Evolutionary conservation across 345 rosid species (phyloP), one percentile per base, ranked within the genome.

Genomic region (Bruguiera gymnorhiza): DNA sequence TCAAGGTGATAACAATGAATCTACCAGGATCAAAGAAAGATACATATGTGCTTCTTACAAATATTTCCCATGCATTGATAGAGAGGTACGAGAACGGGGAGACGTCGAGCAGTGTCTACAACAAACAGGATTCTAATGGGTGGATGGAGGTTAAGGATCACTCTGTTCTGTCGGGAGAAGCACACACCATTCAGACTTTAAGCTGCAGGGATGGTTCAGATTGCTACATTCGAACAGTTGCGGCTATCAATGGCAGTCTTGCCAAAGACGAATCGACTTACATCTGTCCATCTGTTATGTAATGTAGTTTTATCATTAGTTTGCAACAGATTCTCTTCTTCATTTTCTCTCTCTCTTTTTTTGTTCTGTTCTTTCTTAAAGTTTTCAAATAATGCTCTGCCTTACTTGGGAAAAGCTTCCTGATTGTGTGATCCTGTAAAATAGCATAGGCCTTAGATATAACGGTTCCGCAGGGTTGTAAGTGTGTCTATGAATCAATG

Each of bases 101-200:
- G 15, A 20, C 56, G 8, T 29, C 62, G 8, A 66, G 82, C 18
- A 60, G 61, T n/a, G 58, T 81, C 71, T 21, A 43, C 36, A 91
- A 85, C 56, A 68, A 60, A 36, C 96, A 91, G 81, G 78, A 64
- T 48, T 84, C 90, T 6, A 70, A 62, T 0, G 98, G 98, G n/a
- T 84, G 97, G 96, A 88, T 94, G 86, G 72, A 86, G 83, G 87
- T 89, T 62, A 81, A 74, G 84, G 97, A 82, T 78, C 96, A 87
- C 67, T 51, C 80, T 48, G 90, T 87, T 63, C 76, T 91, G 57
- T 72, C 86, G 0, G 95, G 98, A 11, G 71, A 68, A 51, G 86
- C 85, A 2, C 71, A 10, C 18, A 89, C 93, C 4, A 73, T 48
- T 72, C 93, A 91, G 77, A 85, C 75, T 39, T 78, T 83, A 46